A percentile compares a stretch with the other conserved stretches of the same genome.
These are phyloP conservation scores for Conringia planisiliqua DNA, from an alignment of 345 rosid species.

Conservation along the genomic window DNA sequence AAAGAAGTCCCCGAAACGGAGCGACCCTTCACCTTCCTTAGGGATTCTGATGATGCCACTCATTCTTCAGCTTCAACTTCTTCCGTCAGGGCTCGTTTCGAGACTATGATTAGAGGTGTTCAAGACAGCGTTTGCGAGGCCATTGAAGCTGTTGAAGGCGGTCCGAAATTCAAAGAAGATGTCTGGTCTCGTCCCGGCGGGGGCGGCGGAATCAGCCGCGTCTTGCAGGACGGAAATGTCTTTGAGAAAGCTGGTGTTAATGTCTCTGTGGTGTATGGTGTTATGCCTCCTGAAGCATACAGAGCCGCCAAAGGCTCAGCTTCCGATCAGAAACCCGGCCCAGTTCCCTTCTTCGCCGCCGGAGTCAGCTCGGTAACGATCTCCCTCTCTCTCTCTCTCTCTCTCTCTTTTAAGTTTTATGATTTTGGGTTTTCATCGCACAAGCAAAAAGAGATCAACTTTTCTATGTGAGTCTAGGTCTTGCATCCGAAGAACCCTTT, in stretches of 20 bases:
- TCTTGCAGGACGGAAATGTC: slow-evolving; percentile 83
- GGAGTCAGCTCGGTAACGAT: slow-evolving; percentile 83
- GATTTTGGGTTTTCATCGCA: not conserved
- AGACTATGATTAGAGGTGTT: slow-evolving; percentile 78
- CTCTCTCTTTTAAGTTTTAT: not conserved
- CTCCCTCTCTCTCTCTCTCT: not conserved
- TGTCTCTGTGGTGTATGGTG: slow-evolving; percentile 91
- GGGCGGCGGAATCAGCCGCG: slow-evolving; percentile 97
- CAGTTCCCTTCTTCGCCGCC: slow-evolving; percentile 88
- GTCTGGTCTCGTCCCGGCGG: slow-evolving; percentile 99
- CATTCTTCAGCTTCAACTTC: slow-evolving; percentile 30
- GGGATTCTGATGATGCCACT: slow-evolving; percentile 49
- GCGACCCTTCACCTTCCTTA: slow-evolving; percentile 74
- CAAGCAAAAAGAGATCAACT: not conserved
- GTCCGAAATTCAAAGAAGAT: slow-evolving; percentile 84
- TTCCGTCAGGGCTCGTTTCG: slow-evolving; percentile 75
- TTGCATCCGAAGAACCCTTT: slow-evolving; percentile 67
- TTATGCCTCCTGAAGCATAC: slow-evolving; percentile 99
- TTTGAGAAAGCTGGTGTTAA: slow-evolving; percentile 98
- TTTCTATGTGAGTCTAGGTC: slow-evolving; percentile 18
- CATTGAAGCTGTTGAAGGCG: slow-evolving; percentile 60
- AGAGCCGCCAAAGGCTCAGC: slow-evolving; percentile 80
- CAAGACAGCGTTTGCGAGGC: slow-evolving; percentile 81
- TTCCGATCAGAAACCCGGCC: slow-evolving; percentile 72
- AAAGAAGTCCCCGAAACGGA: slow-evolving; percentile 59